Conservation (phyloP, 768 basidiomycete genomes). For the Nidularia sp. region DNA sequence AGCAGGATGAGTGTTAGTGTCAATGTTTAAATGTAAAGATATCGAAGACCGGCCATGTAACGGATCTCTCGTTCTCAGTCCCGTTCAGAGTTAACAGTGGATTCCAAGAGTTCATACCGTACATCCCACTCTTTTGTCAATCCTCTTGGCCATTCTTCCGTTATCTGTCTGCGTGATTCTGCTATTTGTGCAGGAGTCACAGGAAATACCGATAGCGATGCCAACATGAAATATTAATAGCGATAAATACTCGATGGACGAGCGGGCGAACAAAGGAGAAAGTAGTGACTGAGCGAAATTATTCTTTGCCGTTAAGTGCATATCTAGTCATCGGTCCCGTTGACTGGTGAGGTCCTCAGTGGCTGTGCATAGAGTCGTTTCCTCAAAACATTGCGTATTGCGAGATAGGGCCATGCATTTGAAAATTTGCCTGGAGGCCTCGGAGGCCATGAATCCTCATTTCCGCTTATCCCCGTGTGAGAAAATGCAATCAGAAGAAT, state of each 20-base stretch:
- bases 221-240: background rate
- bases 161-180: conserved; percentile 34
- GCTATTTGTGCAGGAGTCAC: conserved; percentile 43
- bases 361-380: too few species aligned
- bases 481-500: too few species aligned
- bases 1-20: too few species aligned
- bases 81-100: background rate
- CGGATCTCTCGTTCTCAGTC: too few species aligned
- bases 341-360: too few species aligned
- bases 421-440: too few species aligned
- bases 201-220: conserved; percentile 36
- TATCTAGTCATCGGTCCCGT: too few species aligned
- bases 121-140: conserved; percentile 39
- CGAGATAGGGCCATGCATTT: too few species aligned
- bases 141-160: conserved; percentile 38
- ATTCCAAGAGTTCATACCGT: conserved; percentile 36
- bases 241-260: background rate
- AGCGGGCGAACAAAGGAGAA: background rate
- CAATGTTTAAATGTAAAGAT: background rate
- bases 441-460: too few species aligned
- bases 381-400: too few species aligned
- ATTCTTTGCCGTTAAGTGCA: background rate
- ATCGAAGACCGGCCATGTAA: too few species aligned
- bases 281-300: background rate
- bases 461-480: too few species aligned